Evolutionary conservation across 441 rosid species (phyloP).

Genomic region (Corymbia calophylla): DNA sequence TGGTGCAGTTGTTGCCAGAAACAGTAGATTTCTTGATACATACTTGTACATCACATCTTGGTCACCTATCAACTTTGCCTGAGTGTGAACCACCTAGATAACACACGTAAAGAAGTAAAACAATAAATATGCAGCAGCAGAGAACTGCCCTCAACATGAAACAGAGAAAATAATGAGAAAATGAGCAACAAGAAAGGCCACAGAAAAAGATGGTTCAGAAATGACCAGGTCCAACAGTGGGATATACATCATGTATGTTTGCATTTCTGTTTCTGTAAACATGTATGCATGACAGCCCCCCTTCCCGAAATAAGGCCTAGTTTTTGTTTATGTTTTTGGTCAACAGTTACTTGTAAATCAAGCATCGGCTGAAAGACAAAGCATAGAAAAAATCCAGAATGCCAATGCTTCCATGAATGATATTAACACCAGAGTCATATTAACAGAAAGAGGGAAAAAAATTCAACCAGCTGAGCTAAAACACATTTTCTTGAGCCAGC

Average conservation of each 20-base stretch:
- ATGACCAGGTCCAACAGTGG: not conserved
- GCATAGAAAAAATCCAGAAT: not conserved
- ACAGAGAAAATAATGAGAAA: not conserved
- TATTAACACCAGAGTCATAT: not conserved
- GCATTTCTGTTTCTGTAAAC: not conserved
- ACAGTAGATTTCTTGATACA: slow-evolving; percentile 77
- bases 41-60: slow-evolving; percentile 94
- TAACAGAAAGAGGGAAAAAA: not conserved
- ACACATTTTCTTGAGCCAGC: not conserved
- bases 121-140: not conserved
- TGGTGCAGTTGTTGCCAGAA: slow-evolving; percentile 87
- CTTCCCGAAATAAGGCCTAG: not conserved
- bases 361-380: not conserved
- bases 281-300: not conserved
- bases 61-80: slow-evolving; percentile 86
- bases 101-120: slow-evolving; percentile 7
- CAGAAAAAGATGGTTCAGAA: not conserved
- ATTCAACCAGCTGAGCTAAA: not conserved
- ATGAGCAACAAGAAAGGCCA: not conserved
- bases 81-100: slow-evolving; percentile 91
- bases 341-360: not conserved
- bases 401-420: not conserved
- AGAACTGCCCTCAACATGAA: not conserved
- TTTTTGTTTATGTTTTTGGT: not conserved
- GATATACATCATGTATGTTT: not conserved